Evolutionary conservation across 192 early-diverging fungal genomes (phyloP).

Genomic region (Gryganskiella cystojenkinii): DNA sequence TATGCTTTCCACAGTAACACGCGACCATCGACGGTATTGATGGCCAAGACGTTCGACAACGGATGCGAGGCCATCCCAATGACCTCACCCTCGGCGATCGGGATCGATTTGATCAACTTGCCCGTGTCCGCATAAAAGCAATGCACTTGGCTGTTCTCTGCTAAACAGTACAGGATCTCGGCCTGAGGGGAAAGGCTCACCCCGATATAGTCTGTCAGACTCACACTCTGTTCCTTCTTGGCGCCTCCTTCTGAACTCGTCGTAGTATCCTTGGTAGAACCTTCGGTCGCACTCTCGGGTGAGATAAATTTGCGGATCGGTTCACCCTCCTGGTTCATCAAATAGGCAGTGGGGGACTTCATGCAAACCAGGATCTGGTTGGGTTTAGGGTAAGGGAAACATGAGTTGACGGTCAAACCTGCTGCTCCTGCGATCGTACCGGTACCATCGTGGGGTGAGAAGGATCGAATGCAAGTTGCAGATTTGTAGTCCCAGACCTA

Average conservation of each 20-base stretch:
- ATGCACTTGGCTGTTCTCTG: constrained; percentile 75
- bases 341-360: constrained; percentile 77
- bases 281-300: constrained; percentile 53
- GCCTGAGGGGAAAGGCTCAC: constrained; percentile 79
- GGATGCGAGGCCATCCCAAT: constrained; percentile 88
- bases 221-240: constrained; percentile 35
- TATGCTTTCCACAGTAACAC: constrained; percentile 71
- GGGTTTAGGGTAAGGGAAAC: constrained; percentile 73
- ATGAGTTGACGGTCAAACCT: constrained; percentile 64
- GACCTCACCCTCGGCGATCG: constrained; percentile 73
- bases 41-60: constrained; percentile 80
- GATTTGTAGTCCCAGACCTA: constrained; percentile 94
- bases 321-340: constrained; percentile 74
- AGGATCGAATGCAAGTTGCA: constrained; percentile 70
- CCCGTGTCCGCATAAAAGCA: constrained; percentile 76
- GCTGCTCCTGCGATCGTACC: constrained; percentile 61
- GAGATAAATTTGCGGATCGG: constrained; percentile 61
- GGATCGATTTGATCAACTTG: constrained; percentile 45
- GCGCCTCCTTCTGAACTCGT: constrained; percentile 20
- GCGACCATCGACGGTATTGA: constrained; percentile 74
- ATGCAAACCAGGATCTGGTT: constrained; percentile 83
- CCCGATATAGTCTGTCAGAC: constrained; percentile 38
- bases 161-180: constrained; percentile 83
- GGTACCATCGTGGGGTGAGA: constrained; percentile 63
- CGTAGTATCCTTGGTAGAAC: constrained; percentile 14